Evolutionary conservation across 2,329 filamentous ascomycete genomes (phyloP), one percentile per base, ranked within the genome.

Genomic region (Rhynchosporium graminicola): DNA sequence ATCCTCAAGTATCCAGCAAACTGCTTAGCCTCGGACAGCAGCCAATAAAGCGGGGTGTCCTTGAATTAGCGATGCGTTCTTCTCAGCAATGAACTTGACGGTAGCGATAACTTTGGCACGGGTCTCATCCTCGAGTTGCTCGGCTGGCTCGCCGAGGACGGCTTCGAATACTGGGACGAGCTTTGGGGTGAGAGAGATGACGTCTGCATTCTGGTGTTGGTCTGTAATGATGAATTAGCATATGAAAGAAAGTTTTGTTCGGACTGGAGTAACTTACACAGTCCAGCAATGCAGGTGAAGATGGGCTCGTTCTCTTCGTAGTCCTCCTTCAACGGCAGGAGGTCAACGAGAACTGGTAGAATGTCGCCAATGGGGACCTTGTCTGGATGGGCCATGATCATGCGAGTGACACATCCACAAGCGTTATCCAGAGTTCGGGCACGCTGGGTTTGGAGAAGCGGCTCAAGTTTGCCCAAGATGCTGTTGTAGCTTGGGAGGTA

Each of bases 301-400:
- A 98, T 87, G 8, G 95, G 92, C 72, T 91, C 91, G 78, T 99
- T 98, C 84, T 98, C 95, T 77, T 97, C 92, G 71, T 86, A 98
- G 76, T 98, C 95, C 74, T 97, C 93, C 76, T 90, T 91, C 66
- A 98, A 82, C 9, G 95, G 95, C 43, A 98, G 84, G 33, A 93
- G 83, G 65, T 85, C 84, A 61, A 96, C 84, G 33, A 98, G 79
- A 0, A 86, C 87, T 31, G 94, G 93, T 1, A 99, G 84, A 26
- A 96, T 91, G 64, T 97, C 87, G 45, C 83, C 79, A 59, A 96
- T 83, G 20, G 94, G 92, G 9, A 96, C 87, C 69, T 85, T 85
- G 69, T 94, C 87, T n/a, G 90, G 88, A 77, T 96, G 88, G 72
- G 90, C 90, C 75, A 91, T 85, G 77, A 98, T 96, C 89, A 99